Evolutionary conservation across 2,329 filamentous ascomycete genomes (phyloP).

Genomic region (Colletotrichum melonis): DNA sequence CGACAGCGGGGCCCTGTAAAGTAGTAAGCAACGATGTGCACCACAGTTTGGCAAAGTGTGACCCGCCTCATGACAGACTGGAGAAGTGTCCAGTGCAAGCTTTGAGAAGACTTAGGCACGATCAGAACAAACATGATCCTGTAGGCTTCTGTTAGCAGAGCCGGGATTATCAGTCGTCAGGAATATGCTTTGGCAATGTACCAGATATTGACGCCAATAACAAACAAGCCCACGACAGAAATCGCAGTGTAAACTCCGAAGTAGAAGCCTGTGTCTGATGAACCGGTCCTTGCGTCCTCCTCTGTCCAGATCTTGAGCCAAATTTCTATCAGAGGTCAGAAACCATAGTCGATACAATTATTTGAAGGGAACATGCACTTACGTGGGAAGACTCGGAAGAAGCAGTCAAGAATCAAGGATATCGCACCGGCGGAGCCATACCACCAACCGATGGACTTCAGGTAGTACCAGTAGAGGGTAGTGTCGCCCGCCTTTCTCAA

Average conservation of each 20-base stretch:
- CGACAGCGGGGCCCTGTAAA: slow-evolving; percentile 15
- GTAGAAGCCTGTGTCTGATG: slow-evolving; percentile 40
- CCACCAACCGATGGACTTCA: slow-evolving; percentile 22
- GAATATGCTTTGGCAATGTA: not conserved
- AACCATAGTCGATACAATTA: accelerated
- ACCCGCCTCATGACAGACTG: slow-evolving; percentile 20
- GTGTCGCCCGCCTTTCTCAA: slow-evolving; percentile 19
- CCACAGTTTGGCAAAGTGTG: accelerated
- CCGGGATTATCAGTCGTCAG: accelerated
- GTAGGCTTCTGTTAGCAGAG: not conserved
- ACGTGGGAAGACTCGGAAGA: slow-evolving; percentile 20
- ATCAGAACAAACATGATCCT: slow-evolving; percentile 28
- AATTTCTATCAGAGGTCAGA: not conserved
- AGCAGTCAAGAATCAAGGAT: slow-evolving; percentile 8
- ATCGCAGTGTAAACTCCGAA: slow-evolving; percentile 38
- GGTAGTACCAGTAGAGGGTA: slow-evolving; percentile 20
- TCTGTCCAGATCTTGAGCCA: slow-evolving; percentile 37
- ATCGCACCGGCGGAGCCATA: slow-evolving; percentile 17
- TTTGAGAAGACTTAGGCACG: slow-evolving; percentile 16
- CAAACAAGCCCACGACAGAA: slow-evolving; percentile 8
- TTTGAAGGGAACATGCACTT: not conserved
- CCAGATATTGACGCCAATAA: slow-evolving; percentile 15
- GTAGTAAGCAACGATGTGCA: not conserved
- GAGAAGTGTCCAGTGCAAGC: slow-evolving; percentile 16
- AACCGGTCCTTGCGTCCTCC: slow-evolving; percentile 27